phyloP scores from a whole-genome alignment of 495 filamentous ascomycete genomes.

The Lasiosphaeriaceae sp. region DNA sequence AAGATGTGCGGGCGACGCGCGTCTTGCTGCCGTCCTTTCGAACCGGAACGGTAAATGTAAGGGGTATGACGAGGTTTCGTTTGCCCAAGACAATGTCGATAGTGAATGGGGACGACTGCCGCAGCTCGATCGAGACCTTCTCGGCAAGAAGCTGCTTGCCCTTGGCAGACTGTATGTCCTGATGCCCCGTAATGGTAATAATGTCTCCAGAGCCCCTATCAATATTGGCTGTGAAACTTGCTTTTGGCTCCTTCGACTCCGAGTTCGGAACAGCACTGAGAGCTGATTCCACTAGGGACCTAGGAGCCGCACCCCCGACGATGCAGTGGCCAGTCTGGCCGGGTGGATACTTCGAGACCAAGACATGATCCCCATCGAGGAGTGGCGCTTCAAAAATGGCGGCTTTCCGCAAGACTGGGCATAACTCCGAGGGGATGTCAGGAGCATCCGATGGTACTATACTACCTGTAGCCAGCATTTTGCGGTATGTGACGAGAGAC shows the following conservation, averaged over 20 bases:
- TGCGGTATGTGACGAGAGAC: slow-evolving; percentile 17
- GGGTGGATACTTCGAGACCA: slow-evolving; percentile 29
- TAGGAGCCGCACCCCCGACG: neutral
- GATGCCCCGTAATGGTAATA: slow-evolving; percentile 20
- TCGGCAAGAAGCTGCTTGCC: slow-evolving; percentile 25
- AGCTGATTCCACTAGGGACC: neutral
- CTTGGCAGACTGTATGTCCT: slow-evolving; percentile 24
- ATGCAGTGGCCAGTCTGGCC: slow-evolving; percentile 18
- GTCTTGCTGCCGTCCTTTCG: slow-evolving; percentile 27
- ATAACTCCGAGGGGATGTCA: too few relatives aligned
- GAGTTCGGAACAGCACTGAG: neutral
- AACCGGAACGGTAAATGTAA: slow-evolving; percentile 43
- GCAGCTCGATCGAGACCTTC: slow-evolving; percentile 26
- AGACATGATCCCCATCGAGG: slow-evolving; percentile 24
- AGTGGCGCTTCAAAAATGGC: slow-evolving; percentile 20
- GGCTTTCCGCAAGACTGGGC: too few relatives aligned
- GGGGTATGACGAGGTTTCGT: slow-evolving; percentile 10
- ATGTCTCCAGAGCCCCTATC: slow-evolving; percentile 8
- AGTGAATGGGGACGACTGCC: slow-evolving; percentile 28
- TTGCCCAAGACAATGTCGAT: slow-evolving; percentile 32
- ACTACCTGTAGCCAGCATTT: too few relatives aligned
- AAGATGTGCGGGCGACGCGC: slow-evolving; percentile 43
- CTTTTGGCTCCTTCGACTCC: neutral
- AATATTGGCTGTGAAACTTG: slow-evolving; percentile 9
- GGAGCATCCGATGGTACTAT: slow-evolving; percentile 1